These are phyloP conservation scores for Colletotrichum sp. DNA, from an alignment of 2,329 filamentous ascomycete genomes.

Conservation along the genomic window DNA sequence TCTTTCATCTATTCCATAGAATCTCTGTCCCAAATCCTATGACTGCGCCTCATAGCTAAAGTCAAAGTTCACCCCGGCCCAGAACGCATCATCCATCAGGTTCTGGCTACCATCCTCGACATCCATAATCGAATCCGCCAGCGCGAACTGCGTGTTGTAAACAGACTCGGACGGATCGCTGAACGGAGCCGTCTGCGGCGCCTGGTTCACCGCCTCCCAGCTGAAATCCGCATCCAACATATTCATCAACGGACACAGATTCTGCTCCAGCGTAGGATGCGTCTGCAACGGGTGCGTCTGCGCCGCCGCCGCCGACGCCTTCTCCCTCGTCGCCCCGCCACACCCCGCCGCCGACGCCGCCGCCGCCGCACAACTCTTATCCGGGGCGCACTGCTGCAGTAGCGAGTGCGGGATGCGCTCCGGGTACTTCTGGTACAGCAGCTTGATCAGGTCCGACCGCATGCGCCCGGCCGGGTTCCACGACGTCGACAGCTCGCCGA, in stretches of 20 bases:
- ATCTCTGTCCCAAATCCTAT: background rate
- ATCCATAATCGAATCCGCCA: slow-evolving; percentile 8
- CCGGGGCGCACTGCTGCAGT: background rate
- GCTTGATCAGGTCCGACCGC: slow-evolving; percentile 7
- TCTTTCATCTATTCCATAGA: background rate
- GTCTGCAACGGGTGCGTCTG: background rate
- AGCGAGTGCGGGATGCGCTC: slow-evolving; percentile 15
- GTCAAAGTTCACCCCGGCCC: slow-evolving; percentile 4
- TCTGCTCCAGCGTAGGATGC: slow-evolving; percentile 3
- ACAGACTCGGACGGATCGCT: background rate
- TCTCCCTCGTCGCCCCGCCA: background rate
- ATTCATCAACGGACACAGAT: slow-evolving; percentile 13
- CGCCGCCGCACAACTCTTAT: background rate
- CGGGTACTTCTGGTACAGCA: slow-evolving; percentile 15
- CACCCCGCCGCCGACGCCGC: background rate
- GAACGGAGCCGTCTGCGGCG: background rate
- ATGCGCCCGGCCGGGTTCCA: slow-evolving; percentile 9
- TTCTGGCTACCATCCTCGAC: background rate
- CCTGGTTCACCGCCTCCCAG: background rate
- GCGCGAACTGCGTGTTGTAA: slow-evolving; percentile 14
- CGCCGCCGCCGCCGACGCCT: background rate
- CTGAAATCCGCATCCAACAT: background rate
- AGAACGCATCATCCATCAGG: slow-evolving; percentile 11
- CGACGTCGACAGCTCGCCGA: slow-evolving; percentile 5
- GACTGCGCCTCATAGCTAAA: background rate